phyloP scores from a whole-genome alignment of 495 filamentous ascomycete genomes.

The Neurospora tetraspora region DNA sequence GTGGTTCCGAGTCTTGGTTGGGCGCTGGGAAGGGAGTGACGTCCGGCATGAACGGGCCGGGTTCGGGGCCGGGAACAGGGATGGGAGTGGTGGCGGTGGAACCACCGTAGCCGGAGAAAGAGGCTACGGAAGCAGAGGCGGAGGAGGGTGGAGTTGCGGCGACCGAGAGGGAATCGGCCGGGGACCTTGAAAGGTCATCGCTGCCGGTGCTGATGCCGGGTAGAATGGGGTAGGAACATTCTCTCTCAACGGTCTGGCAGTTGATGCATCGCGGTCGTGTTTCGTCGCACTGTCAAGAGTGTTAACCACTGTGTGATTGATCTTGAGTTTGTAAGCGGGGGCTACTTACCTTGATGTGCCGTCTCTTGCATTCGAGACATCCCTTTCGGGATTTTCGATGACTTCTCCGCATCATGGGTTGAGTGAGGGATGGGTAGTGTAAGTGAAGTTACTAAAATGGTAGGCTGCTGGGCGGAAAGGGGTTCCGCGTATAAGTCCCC shows the following conservation, averaged over 20 bases:
- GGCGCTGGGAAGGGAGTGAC: not conserved
- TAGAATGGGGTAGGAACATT: constrained; percentile 18
- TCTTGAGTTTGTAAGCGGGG: not conserved
- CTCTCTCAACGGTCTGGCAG: constrained; percentile 22
- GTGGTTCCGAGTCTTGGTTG: constrained; percentile 1
- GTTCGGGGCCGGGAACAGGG: not conserved
- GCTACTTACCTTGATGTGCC: constrained; percentile 42
- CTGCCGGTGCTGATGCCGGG: not conserved
- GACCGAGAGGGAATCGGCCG: not conserved
- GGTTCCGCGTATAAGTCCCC: not conserved
- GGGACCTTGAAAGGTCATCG: not conserved
- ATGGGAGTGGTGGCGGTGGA: not conserved
- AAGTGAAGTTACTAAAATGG: not conserved
- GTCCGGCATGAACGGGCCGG: not conserved
- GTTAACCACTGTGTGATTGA: not conserved
- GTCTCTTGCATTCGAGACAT: constrained; percentile 48
- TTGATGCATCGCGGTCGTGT: constrained; percentile 24
- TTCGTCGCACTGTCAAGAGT: constrained; percentile 21
- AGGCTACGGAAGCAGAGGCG: not conserved
- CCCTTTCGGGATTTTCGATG: constrained; percentile 50
- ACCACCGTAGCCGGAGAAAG: not conserved
- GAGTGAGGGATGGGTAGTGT: not conserved
- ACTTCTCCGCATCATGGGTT: constrained; percentile 23
- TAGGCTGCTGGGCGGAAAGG: not conserved
- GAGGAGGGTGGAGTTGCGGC: constrained; percentile 4